Base-by-base conservation (phyloP, 1,139 yeast genomes). In the Debaryomyces fabryi region DNA sequence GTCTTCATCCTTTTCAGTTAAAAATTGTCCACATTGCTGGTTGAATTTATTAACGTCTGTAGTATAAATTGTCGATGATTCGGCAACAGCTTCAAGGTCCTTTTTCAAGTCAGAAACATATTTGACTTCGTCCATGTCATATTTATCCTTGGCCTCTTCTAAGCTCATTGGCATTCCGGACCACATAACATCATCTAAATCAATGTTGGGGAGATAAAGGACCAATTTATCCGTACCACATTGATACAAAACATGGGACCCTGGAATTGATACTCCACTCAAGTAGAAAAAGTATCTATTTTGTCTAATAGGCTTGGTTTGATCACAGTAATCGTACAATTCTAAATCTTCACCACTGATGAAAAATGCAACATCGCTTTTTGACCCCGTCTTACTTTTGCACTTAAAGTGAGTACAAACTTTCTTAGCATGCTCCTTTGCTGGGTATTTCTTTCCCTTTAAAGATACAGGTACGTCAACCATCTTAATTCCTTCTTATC, bases 121-220 rank as follows among this genome's bases (percentile, higher is more conserved):
- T 54, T 81, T 70, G 48, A 92, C 96, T 38, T 81, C 85, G 65
- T 93, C 98, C 32, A 89, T 92, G 57, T 92, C 97, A 59, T 71
- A 93, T 52, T 74, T 76, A 16, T 70, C 63, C 43, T 67, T 50
- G 0, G 97, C 97, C 20, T 86, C 83, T 46, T 85, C 83, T n/a
- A 76, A 58, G 36, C 82, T 72, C 46, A 89, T 55, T 1, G 99
- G 98, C 68, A 86, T 64, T 0, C 99, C 99, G 49, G 95, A 85
- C 98, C 99, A 93, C 92, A 93, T 88, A 43, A 93, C 88, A 63
- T 89, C 97, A 42, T 93, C 98, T 45, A 80, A 71, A 63, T 91
- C 96, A 43, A 92, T 76, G 49, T 87, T 80, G 2, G 98, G 97
- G 46, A 93, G 74, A 62, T 87, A 92, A 41, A 92, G 71, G 0